These are phyloP conservation scores for Neobulgaria alba DNA, from an alignment of 2,329 filamentous ascomycete genomes.

Conservation along the genomic window DNA sequence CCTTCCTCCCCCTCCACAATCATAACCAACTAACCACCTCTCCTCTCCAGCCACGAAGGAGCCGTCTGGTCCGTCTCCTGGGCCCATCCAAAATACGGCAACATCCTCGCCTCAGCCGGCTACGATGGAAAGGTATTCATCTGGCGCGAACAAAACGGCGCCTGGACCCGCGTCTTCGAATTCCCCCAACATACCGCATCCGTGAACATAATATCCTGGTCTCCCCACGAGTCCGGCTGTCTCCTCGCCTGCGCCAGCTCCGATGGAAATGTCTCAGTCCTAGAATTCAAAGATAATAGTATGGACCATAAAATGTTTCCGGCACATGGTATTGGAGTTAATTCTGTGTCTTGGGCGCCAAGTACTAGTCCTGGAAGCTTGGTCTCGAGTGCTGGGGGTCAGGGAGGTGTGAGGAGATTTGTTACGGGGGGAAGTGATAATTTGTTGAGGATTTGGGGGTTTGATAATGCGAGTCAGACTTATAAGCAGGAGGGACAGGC, in stretches of 20 bases:
- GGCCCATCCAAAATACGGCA: conserved; percentile 98
- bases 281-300: conserved; percentile 94
- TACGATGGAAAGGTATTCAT: conserved; percentile 99
- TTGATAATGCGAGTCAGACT: conserved; percentile 51
- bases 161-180: conserved; percentile 84
- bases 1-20: background rate
- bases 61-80: conserved; percentile 97
- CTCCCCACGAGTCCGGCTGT: conserved; percentile 93
- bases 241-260: conserved; percentile 90
- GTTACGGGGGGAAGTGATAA: conserved; percentile 95
- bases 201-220: conserved; percentile 95
- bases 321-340: conserved; percentile 89
- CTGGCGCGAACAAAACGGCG: conserved; percentile 76
- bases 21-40: conserved; percentile 14
- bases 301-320: conserved; percentile 86
- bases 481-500: conserved; percentile 56
- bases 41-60: conserved; percentile 82
- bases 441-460: conserved; percentile 86
- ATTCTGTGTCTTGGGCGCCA: conserved; percentile 92
- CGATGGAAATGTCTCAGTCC: conserved; percentile 85
- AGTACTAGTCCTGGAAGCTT: conserved; percentile 76
- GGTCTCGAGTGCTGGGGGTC: conserved; percentile 59
- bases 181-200: conserved; percentile 90
- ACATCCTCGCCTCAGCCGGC: conserved; percentile 87
- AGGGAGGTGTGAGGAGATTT: conserved; percentile 66